phyloP scores from a whole-genome alignment of 108 stramenopile species.

The Schizochytrium sp. region DNA sequence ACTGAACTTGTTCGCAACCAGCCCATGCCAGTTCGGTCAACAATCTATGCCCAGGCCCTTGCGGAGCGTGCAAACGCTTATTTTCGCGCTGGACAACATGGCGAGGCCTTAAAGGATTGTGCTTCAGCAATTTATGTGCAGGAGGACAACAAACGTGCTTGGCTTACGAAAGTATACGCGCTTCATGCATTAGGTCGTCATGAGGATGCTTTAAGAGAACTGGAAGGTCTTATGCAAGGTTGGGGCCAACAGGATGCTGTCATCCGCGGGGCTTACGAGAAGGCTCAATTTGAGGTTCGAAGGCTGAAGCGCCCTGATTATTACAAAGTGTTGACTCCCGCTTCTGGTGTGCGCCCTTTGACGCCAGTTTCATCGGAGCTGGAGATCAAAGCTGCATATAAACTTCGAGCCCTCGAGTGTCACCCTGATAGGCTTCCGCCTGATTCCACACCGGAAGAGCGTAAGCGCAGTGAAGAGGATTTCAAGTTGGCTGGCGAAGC shows the following conservation, averaged over 20 bases:
- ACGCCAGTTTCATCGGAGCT: slow-evolving; percentile 68
- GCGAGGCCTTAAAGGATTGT: slow-evolving; percentile 16
- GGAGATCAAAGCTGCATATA: slow-evolving; percentile 81
- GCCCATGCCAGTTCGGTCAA: background rate
- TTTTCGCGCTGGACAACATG: background rate
- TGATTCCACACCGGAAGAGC: slow-evolving; percentile 23
- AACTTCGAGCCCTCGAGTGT: slow-evolving; percentile 68
- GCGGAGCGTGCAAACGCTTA: slow-evolving; percentile 43
- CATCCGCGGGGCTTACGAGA: slow-evolving; percentile 73
- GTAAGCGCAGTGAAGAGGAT: background rate
- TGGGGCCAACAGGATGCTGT: slow-evolving; percentile 69
- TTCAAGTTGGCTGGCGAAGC: slow-evolving; percentile 76
- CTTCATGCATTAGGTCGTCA: slow-evolving; percentile 70
- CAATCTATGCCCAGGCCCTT: background rate
- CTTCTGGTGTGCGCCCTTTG: background rate
- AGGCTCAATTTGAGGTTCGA: slow-evolving; percentile 74
- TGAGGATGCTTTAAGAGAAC: slow-evolving; percentile 67
- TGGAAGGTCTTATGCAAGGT: slow-evolving; percentile 66
- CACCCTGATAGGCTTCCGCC: slow-evolving; percentile 75
- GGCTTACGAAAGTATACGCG: slow-evolving; percentile 71
- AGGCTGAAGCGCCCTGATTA: slow-evolving; percentile 73
- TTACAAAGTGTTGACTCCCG: slow-evolving; percentile 71
- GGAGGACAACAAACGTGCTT: slow-evolving; percentile 64
- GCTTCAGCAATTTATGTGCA: slow-evolving; percentile 3
- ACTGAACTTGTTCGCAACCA: background rate